Base-by-base conservation (phyloP, 2,329 filamentous ascomycete species). In the Fusarium sambucinum region DNA sequence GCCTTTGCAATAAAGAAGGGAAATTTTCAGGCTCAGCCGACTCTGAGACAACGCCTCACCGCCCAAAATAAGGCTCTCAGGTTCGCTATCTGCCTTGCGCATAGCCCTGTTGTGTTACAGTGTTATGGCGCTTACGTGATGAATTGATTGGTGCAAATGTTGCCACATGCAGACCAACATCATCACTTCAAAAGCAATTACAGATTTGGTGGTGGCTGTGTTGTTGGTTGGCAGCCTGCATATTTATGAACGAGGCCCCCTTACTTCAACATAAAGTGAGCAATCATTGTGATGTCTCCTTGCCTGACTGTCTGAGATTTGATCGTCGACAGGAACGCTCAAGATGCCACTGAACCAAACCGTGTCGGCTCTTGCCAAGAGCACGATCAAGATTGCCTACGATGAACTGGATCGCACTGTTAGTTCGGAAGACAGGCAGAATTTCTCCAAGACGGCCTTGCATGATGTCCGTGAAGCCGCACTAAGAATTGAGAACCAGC, bases 401-500 rank as follows among this genome's bases (percentile, higher is more conserved):
- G 51, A 69, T 23, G 68, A 69, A 0, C 56, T 70, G 1, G 45
- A 69, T 11, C 50, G 40, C 0, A 61, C 54, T 4, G 65, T 70
- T 13, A 50, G 10, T 9, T 33, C 48, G 1, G 59, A 38, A n/a
- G 66, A 70, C n/a, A 61, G 57, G 19, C 42, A 12, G 1, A 16
- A 55, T 0, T 62, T 70, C 11, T 13, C 40, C 1, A 45, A 42
- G 0, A 66, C 50, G 10, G 47, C 47, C 0, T 25, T 69, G 4
- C 17, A 8, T 2, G 7, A 63, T 57, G 67, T 71, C 4, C 32
- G 27, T 8, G 71, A 58, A 10, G 79, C 79, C 8, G 79, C 78
- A 0, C 58, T 75, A 1, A 68, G 76, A 0, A 78, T 85, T 6
- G 81, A 86, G 55, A 69, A 71, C 2, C 73, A 79, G 25, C 77